Evolutionary conservation across 2,329 filamentous ascomycete genomes (phyloP).

Genomic region (Ophiostoma tasmaniense): DNA sequence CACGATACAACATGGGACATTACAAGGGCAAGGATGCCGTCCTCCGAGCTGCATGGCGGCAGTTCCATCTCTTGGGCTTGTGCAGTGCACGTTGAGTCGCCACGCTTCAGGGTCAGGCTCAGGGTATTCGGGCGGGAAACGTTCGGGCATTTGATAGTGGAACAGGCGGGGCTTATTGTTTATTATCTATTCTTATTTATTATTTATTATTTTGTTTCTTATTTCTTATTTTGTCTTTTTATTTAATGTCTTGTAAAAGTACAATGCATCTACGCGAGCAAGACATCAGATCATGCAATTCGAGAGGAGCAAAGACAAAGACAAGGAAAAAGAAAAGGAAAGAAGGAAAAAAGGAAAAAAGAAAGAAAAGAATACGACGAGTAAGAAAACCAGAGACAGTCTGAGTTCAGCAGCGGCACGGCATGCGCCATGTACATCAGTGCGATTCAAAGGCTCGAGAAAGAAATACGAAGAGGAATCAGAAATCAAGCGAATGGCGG

Average conservation of each 20-base stretch:
- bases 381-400: neutral
- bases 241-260: neutral
- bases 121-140: neutral
- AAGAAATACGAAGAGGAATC: too few relatives aligned
- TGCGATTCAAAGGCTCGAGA: too few relatives aligned
- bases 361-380: neutral
- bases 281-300: neutral
- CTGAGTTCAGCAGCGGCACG: conserved; percentile 4
- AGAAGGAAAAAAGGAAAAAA: neutral
- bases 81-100: too few relatives aligned
- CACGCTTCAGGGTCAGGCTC: too few relatives aligned
- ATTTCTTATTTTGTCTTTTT: too few relatives aligned
- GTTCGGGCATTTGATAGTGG: neutral
- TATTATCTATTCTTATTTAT: too few relatives aligned
- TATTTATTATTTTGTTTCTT: too few relatives aligned
- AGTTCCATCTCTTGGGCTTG: neutral
- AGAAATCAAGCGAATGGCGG: conserved; percentile 4
- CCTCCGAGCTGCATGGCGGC: neutral
- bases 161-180: too few relatives aligned
- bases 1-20: too few relatives aligned
- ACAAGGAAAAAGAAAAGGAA: neutral
- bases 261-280: neutral
- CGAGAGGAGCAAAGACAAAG: too few relatives aligned
- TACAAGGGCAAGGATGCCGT: neutral
- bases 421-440: neutral